Evolutionary conservation across 768 basidiomycete species (phyloP).

Genomic region (Crucibulum laeve): DNA sequence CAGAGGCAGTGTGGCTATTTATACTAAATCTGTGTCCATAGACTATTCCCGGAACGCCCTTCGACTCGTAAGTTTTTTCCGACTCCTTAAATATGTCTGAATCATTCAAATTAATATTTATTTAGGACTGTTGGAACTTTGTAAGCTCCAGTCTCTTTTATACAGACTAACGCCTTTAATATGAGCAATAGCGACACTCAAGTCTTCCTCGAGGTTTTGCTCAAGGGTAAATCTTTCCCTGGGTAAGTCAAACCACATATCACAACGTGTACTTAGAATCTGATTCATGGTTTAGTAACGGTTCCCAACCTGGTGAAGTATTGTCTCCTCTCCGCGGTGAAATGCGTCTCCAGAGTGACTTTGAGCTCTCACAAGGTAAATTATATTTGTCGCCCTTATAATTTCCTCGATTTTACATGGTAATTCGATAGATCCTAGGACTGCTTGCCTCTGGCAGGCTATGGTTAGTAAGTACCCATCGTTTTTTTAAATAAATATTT

Average conservation of each 20-base stretch:
- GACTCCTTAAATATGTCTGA: background rate
- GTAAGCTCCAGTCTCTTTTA: background rate
- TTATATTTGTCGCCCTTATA: no score
- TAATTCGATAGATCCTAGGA: conserved; percentile 17
- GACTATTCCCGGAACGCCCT: conserved; percentile 24
- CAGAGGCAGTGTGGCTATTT: background rate
- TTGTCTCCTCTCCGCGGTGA: conserved; percentile 16
- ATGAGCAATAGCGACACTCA: conserved; percentile 19
- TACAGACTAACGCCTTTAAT: background rate
- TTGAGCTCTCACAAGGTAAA: conserved; percentile 15
- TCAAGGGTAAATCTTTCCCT: conserved; percentile 17
- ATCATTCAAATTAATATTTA: background rate
- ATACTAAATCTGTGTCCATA: background rate
- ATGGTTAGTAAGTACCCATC: conserved; percentile 8
- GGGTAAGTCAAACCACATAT: conserved; percentile 6
- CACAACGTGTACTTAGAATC: background rate
- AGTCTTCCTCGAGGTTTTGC: conserved; percentile 29
- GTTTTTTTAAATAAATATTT: background rate
- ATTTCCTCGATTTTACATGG: no score
- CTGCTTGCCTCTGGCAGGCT: conserved; percentile 19
- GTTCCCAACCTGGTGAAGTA: conserved; percentile 16
- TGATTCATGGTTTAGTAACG: conserved; percentile 4
- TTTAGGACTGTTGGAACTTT: conserved; percentile 20
- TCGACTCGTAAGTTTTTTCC: conserved; percentile 25
- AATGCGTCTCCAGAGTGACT: conserved; percentile 19